Evolutionary conservation across 2,329 filamentous ascomycete genomes (phyloP), one percentile per base, ranked within the genome.

Genomic region (Curvularia hawaiiensis): DNA sequence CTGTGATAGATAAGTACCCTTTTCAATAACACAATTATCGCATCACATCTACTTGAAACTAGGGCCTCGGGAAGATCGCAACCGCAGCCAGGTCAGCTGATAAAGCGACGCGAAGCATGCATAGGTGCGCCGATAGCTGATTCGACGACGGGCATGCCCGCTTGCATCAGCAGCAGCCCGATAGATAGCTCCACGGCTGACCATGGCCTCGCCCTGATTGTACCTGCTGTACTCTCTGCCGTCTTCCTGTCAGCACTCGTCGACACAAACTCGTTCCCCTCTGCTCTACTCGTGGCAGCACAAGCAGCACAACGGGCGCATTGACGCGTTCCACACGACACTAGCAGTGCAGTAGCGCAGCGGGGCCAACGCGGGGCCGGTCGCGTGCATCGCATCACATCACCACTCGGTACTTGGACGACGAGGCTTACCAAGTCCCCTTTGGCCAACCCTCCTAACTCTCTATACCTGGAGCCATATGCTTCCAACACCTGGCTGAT

Each of bases 71-170:
- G 35, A 38, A 38, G 35, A 38, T 38, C 39, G 26, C 20, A 39
- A 39, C 44, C 31, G 47, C 56, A 65, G 68, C 65, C 64, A 60
- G 62, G 64, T 68, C 66, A 68, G 60, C 61, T 67, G 65, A 65
- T 50, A 52, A 56, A 53, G 54, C 39, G 49, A 51, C 50, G 38
- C 22, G n/a, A 33, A 39, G 28, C 41, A 11, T 31, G 46, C 43
- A 18, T 47, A 43, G 47, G 40, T 30, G 31, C 38, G 28, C 20
- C 22, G 41, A 44, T 26, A 18, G 54, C 43, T 62, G 58, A 60
- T 60, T 60, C 54, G 60, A 47, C 44, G 39, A 48, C 31, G 39
- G 39, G 44, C 46, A 45, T 51, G 35, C 28, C 30, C 47, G 38
- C 54, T 49, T 60, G 57, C 51, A 60, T 57, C 59, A 50, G 46